A percentile compares a stretch with the other conserved stretches of the same genome.
Evolutionary conservation across 768 basidiomycete genomes (phyloP).

Genomic region (Leccinum aurantiacum): DNA sequence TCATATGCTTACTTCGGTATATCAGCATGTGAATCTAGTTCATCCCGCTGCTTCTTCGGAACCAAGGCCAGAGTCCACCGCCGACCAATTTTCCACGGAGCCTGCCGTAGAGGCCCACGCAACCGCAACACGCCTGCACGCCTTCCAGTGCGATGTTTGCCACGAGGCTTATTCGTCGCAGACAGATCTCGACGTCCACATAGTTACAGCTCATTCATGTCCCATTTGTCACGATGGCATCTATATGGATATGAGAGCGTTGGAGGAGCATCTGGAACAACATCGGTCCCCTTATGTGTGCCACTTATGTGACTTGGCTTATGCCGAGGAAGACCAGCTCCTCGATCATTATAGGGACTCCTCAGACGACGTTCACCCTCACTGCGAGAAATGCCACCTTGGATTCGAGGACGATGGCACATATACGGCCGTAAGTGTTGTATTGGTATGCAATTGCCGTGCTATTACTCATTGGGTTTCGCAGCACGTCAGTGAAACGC

Average conservation of each 20-base stretch:
- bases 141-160: constrained; percentile 26
- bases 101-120: constrained; percentile 5
- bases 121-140: neutral
- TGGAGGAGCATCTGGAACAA: constrained; percentile 33
- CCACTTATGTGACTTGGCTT: constrained; percentile 24
- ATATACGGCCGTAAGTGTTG: constrained; percentile 32
- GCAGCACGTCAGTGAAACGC: constrained; percentile 41
- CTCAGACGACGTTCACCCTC: constrained; percentile 35
- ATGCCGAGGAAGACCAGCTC: constrained; percentile 36
- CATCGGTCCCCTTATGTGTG: constrained; percentile 31
- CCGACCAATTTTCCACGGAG: constrained; percentile 14
- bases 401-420: constrained; percentile 36
- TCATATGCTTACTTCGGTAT: constrained; percentile 11
- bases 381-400: constrained; percentile 32
- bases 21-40: constrained; percentile 19
- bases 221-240: constrained; percentile 34
- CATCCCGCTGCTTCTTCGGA: constrained; percentile 19
- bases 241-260: constrained; percentile 22
- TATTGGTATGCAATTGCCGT: neutral
- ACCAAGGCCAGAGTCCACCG: constrained; percentile 11
- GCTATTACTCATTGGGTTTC: constrained; percentile 3
- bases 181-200: constrained; percentile 30
- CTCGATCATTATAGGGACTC: constrained; percentile 41
- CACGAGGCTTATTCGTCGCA: constrained; percentile 23
- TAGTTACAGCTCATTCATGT: constrained; percentile 33